Evolutionary conservation across 768 basidiomycete genomes (phyloP).

Genomic region (Inosperma sp.): DNA sequence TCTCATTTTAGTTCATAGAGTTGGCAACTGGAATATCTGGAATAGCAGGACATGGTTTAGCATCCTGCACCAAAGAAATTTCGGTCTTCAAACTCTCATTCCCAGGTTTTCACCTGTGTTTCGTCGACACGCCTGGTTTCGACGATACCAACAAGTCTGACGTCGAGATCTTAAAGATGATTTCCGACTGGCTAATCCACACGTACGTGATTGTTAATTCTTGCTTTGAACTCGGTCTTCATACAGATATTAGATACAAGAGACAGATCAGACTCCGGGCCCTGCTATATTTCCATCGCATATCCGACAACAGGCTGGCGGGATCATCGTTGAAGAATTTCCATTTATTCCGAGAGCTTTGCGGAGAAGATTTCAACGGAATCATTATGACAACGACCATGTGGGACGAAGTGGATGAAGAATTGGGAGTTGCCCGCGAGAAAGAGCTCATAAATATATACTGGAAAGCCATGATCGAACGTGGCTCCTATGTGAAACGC

Average conservation of each 20-base stretch:
- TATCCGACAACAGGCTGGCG: conserved; percentile 37
- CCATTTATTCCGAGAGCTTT: too few relatives aligned
- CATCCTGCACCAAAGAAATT: too few relatives aligned
- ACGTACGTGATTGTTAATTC: conserved; percentile 19
- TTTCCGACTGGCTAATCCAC: too few relatives aligned
- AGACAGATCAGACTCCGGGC: conserved; percentile 25
- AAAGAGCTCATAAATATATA: conserved; percentile 6
- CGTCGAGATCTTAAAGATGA: too few relatives aligned
- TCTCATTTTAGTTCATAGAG: conserved; percentile 9
- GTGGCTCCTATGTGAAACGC: neutral
- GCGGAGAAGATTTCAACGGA: too few relatives aligned
- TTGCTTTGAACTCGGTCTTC: neutral
- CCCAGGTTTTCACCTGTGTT: too few relatives aligned
- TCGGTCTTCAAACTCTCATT: conserved; percentile 11
- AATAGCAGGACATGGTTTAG: neutral
- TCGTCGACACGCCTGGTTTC: too few relatives aligned
- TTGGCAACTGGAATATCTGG: neutral
- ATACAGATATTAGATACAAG: conserved; percentile 22
- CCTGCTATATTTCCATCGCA: conserved; percentile 28
- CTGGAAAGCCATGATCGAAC: conserved; percentile 17
- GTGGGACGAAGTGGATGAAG: too few relatives aligned
- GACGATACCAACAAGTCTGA: too few relatives aligned
- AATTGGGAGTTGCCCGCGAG: conserved; percentile 1
- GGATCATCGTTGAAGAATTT: too few relatives aligned
- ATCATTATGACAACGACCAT: too few relatives aligned